Percentiles rank a stretch among this genome's conserved stretches.
Conservation (phyloP, 225 moss, liverwort and hornwort species). For the Neckera pumila region DNA sequence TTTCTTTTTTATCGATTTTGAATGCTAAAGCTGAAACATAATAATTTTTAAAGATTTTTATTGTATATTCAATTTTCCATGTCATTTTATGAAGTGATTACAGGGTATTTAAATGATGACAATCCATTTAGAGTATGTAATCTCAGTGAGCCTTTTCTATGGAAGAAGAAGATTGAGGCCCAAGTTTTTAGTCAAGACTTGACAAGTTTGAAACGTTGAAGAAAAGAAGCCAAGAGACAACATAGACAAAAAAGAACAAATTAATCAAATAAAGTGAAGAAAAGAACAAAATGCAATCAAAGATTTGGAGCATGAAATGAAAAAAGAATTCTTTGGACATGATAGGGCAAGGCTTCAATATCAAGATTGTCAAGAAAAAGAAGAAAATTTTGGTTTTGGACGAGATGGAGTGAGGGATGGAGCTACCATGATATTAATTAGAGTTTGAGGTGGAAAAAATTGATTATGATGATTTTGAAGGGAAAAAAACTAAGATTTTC, state of each 20-base stretch:
- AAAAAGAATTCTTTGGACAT: conserved; percentile 55
- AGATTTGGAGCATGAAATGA: conserved; percentile 57
- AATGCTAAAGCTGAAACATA: no score
- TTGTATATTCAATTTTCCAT: no score
- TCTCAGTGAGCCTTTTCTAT: conserved; percentile 49
- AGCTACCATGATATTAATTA: conserved; percentile 16
- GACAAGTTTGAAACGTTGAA: conserved; percentile 4
- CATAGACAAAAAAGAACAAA: no score
- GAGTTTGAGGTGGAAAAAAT: conserved; percentile 41
- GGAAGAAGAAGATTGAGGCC: conserved; percentile 63
- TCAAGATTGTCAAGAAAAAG: conserved; percentile 40
- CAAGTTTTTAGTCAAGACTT: conserved; percentile 25
- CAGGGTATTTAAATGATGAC: no score
- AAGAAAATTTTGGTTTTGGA: conserved; percentile 60
- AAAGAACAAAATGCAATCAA: conserved; percentile 48
- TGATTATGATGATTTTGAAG: conserved; percentile 18
- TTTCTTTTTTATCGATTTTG: not conserved
- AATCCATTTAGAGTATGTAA: conserved; percentile 10
- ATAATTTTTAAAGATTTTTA: no score
- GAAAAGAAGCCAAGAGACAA: conserved; percentile 27
- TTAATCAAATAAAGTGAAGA: conserved; percentile 29
- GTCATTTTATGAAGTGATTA: not conserved
- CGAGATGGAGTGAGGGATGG: conserved; percentile 42
- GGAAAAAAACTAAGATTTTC: conserved; percentile 14
- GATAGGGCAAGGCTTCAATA: conserved; percentile 52